Conservation (phyloP, 768 basidiomycete species). For the Pisolithus tinctorius region DNA sequence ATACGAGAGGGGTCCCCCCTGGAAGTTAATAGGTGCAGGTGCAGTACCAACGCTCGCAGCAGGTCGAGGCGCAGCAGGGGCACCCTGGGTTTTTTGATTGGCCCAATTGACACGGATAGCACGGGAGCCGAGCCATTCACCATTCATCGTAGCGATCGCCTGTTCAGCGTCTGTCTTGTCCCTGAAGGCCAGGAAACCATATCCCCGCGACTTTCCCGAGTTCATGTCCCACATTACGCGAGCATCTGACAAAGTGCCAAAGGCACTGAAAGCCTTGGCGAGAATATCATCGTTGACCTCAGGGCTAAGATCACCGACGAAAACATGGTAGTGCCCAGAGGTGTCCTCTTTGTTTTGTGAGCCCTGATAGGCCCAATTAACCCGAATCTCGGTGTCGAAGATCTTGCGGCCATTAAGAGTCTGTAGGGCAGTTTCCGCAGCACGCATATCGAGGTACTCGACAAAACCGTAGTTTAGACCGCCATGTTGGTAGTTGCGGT, state of each 20-base stretch:
- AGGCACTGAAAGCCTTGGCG: conserved; percentile 93
- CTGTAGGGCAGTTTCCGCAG: conserved; percentile 97
- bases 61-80: conserved; percentile 38
- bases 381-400: conserved; percentile 98
- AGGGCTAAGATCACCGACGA: conserved; percentile 98
- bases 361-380: conserved; percentile 99
- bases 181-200: conserved; percentile 97
- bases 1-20: conserved; percentile 83
- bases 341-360: conserved; percentile 99
- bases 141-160: conserved; percentile 99
- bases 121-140: conserved; percentile 96
- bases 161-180: conserved; percentile 99
- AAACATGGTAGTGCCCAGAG: conserved; percentile 95
- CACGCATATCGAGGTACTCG: conserved; percentile 98
- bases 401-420: conserved; percentile 99
- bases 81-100: conserved; percentile 95
- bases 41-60: conserved; percentile 49
- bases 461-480: conserved; percentile 99
- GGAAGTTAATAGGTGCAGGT: conserved; percentile 88
- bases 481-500: conserved; percentile 98
- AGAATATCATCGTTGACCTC: conserved; percentile 98
- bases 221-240: conserved; percentile 99
- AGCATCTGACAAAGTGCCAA: conserved; percentile 94
- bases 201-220: conserved; percentile 96
- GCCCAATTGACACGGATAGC: conserved; percentile 99